These are phyloP conservation scores for Collybia mongolica DNA, from an alignment of 768 basidiomycete species.

Conservation along the genomic window DNA sequence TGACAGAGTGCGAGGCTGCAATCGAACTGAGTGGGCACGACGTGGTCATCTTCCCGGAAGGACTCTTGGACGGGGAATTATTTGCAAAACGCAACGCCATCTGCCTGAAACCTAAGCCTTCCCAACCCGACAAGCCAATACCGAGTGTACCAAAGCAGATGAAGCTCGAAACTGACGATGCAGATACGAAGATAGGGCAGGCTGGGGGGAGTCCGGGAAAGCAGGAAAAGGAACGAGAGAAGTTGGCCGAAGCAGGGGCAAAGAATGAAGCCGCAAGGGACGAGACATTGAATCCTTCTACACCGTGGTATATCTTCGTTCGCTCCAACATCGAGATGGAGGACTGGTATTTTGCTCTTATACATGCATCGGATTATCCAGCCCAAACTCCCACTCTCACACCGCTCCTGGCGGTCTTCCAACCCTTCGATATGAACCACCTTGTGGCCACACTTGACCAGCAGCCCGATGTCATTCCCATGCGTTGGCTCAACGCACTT, in stretches of 20 bases:
- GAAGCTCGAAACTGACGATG: conserved; percentile 33
- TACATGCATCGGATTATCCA: conserved; percentile 70
- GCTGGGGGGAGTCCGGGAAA: conserved; percentile 22
- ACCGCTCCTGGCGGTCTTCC: conserved; percentile 67
- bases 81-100: conserved; percentile 91
- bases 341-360: conserved; percentile 88
- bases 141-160: conserved; percentile 56
- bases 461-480: conserved; percentile 94
- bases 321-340: conserved; percentile 91
- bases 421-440: conserved; percentile 74
- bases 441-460: conserved; percentile 86
- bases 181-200: conserved; percentile 28
- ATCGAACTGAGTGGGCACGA: conserved; percentile 81
- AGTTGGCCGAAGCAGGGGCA: conserved; percentile 33
- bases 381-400: conserved; percentile 58
- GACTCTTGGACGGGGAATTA: conserved; percentile 81
- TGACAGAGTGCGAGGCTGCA: conserved; percentile 90
- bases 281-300: conserved; percentile 47
- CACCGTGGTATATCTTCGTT: conserved; percentile 94
- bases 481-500: conserved; percentile 96
- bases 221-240: conserved; percentile 37
- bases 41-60: conserved; percentile 74
- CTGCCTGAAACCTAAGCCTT: conserved; percentile 58
- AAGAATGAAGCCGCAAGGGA: conserved; percentile 45
- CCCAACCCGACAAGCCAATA: conserved; percentile 31